phyloP scores from a whole-genome alignment of 2,329 filamentous ascomycete species.

The Paraphoma chrysanthemicola region DNA sequence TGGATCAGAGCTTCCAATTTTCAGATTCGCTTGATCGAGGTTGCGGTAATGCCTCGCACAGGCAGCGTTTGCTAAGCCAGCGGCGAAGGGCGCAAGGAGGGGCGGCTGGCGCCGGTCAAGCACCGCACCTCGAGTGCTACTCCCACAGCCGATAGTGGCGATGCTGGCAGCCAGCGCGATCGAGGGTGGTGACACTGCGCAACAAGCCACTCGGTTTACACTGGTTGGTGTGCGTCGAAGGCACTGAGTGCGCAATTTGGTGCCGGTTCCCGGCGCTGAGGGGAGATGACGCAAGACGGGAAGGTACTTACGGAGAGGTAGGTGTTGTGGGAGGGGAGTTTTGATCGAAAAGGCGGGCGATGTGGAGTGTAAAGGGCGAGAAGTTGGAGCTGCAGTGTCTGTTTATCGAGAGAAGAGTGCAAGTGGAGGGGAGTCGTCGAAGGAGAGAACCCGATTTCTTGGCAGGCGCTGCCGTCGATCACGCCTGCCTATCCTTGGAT shows the following conservation, averaged over 20 bases:
- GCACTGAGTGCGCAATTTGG: slow-evolving; percentile 36
- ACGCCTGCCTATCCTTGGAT: slow-evolving; percentile 28
- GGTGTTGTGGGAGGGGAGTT: slow-evolving; percentile 14
- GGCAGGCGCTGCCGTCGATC: slow-evolving; percentile 31
- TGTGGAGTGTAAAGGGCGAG: slow-evolving; percentile 16
- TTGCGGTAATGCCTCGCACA: slow-evolving; percentile 9
- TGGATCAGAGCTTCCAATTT: background rate
- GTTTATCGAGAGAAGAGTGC: slow-evolving; percentile 33
- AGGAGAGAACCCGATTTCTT: slow-evolving; percentile 29
- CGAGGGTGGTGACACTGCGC: slow-evolving; percentile 15
- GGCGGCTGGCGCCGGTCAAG: slow-evolving; percentile 32
- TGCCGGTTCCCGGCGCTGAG: slow-evolving; percentile 27
- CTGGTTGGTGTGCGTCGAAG: slow-evolving; percentile 24
- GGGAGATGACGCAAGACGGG: slow-evolving; percentile 34
- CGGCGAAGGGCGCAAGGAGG: slow-evolving; percentile 37
- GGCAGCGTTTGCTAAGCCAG: slow-evolving; percentile 6
- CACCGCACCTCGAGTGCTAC: slow-evolving; percentile 5
- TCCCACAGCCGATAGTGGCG: slow-evolving; percentile 10
- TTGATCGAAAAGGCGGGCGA: slow-evolving; percentile 8
- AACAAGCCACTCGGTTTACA: slow-evolving; percentile 24
- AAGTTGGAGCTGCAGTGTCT: slow-evolving; percentile 26
- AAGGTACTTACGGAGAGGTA: slow-evolving; percentile 40
- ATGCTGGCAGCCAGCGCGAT: slow-evolving; percentile 11
- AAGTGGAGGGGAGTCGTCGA: slow-evolving; percentile 22
- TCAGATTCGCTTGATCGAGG: slow-evolving; percentile 21